These are phyloP conservation scores for Austroboletus rostrupii DNA, from an alignment of 1,284 basidiomycete genomes.

Conservation along the genomic window DNA sequence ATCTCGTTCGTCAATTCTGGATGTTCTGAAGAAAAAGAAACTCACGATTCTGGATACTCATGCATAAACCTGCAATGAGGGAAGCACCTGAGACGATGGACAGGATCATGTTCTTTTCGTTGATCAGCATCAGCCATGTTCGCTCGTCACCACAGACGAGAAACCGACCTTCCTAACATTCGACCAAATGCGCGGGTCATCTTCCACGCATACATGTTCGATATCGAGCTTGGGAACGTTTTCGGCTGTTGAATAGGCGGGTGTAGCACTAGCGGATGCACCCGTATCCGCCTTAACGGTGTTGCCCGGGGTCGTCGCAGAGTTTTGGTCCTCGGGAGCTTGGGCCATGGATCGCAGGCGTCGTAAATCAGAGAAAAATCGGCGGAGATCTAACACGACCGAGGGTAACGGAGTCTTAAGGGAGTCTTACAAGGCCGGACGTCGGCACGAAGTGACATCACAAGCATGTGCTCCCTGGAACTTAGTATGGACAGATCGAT, in stretches of 20 bases:
- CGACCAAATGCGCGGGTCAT: conserved; percentile 81
- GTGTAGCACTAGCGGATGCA: not conserved
- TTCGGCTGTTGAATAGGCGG: not conserved
- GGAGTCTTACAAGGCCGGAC: not conserved
- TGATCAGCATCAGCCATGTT: not conserved
- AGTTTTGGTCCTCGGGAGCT: conserved; percentile 1
- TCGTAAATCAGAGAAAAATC: not conserved
- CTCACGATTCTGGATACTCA: conserved; percentile 70
- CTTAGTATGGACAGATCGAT: not conserved
- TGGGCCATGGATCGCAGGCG: conserved; percentile 9
- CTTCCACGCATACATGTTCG: conserved; percentile 61
- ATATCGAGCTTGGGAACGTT: conserved; percentile 42
- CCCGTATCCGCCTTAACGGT: not conserved
- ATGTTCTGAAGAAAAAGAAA: not conserved
- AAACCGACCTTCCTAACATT: conserved; percentile 55
- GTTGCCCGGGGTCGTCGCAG: not conserved
- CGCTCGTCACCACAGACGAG: not conserved
- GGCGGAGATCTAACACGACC: too few relatives aligned
- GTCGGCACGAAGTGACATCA: not conserved
- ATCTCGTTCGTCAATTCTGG: conserved; percentile 1
- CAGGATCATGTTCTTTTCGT: conserved; percentile 50
- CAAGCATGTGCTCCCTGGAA: not conserved
- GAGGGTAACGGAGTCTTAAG: conserved; percentile 5
- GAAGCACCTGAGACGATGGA: conserved; percentile 57
- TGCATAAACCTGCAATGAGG: conserved; percentile 67